Evolutionary conservation across 352 stramenopile species (phyloP).

Genomic region (Peronospora farinosa): DNA sequence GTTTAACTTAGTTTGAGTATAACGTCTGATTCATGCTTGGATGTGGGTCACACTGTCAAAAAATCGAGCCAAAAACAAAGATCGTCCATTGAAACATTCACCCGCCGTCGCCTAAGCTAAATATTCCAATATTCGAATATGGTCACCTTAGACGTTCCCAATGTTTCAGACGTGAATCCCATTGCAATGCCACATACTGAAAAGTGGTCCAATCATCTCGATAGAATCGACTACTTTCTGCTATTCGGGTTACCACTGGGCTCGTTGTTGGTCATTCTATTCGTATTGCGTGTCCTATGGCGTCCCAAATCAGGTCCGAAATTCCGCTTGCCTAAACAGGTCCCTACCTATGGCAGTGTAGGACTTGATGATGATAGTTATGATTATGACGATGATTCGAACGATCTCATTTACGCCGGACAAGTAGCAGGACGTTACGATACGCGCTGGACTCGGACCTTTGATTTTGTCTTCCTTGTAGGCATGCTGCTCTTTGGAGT

Average conservation of each 20-base stretch:
- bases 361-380: constrained; percentile 57
- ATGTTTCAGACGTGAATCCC: constrained; percentile 3
- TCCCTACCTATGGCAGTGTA: constrained; percentile 73
- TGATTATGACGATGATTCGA: constrained; percentile 74
- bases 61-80: constrained; percentile 20
- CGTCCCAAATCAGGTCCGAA: constrained; percentile 61
- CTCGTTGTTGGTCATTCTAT: constrained; percentile 45
- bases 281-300: constrained; percentile 72
- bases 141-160: constrained; percentile 3
- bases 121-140: not conserved
- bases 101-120: constrained; percentile 2
- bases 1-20: constrained; percentile 20
- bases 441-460: constrained; percentile 77
- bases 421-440: constrained; percentile 77
- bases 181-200: constrained; percentile 6
- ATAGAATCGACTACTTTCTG: constrained; percentile 51
- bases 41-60: constrained; percentile 16
- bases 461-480: constrained; percentile 75
- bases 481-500: constrained; percentile 50
- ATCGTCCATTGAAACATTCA: constrained; percentile 17
- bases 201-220: constrained; percentile 62
- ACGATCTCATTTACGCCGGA: constrained; percentile 78
- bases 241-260: constrained; percentile 59
- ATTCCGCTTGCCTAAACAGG: constrained; percentile 72
- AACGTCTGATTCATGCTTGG: constrained; percentile 25